These are phyloP conservation scores for Debaryomyces psychrophilus DNA, from an alignment of 1,139 yeast species.

Conservation along the genomic window DNA sequence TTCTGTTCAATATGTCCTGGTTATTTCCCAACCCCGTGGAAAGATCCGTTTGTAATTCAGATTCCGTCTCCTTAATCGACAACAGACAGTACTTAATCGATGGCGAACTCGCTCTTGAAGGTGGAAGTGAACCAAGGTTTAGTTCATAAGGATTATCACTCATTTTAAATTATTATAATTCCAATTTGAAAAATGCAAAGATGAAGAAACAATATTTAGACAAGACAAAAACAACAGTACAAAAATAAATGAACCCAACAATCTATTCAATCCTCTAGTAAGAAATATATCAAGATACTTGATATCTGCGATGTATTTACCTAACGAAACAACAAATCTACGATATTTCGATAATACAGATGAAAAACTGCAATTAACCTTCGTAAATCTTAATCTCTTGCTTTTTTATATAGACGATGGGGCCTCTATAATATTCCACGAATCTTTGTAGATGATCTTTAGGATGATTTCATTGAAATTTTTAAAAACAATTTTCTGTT, in stretches of 20 bases:
- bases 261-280: neutral
- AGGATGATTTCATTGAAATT: neutral
- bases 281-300: neutral
- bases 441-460: constrained; percentile 1
- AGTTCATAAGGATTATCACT: constrained; percentile 37
- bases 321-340: neutral
- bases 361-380: neutral
- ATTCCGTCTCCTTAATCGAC: constrained; percentile 62
- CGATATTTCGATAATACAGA: constrained; percentile 3
- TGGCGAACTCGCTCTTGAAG: constrained; percentile 35
- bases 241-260: constrained; percentile 3
- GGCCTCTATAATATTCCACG: constrained; percentile 3
- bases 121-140: constrained; percentile 20
- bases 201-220: constrained; percentile 1
- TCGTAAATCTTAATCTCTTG: neutral
- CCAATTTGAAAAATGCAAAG: constrained; percentile 6
- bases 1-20: constrained; percentile 72
- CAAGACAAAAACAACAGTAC: constrained; percentile 2
- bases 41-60: constrained; percentile 63
- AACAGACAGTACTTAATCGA: constrained; percentile 60
- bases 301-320: neutral
- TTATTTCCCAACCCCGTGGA: constrained; percentile 61
- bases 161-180: constrained; percentile 21
- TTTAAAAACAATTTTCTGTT: constrained; percentile 4
- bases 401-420: neutral